These are phyloP conservation scores for Salix exigua DNA, from an alignment of 345 rosid genomes.

Conservation along the genomic window DNA sequence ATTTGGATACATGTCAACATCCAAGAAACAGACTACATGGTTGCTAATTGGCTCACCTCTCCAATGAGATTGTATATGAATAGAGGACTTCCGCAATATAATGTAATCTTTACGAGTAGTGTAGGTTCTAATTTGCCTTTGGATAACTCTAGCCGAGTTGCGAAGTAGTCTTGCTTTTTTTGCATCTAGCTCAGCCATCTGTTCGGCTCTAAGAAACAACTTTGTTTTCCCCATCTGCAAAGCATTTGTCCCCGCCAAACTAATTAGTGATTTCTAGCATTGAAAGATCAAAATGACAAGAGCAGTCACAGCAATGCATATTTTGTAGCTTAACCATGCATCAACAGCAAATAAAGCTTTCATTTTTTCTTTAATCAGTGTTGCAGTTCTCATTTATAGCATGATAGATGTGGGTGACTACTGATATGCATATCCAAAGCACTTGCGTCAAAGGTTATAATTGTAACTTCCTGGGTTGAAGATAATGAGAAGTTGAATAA, in stretches of 20 bases:
- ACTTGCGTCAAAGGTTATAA: background rate
- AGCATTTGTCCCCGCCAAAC: slow-evolving; percentile 7
- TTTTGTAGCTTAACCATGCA: background rate
- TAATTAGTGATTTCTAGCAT: background rate
- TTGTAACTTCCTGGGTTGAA: background rate
- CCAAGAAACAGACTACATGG: slow-evolving; percentile 1
- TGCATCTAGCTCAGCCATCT: slow-evolving; percentile 82
- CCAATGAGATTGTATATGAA: slow-evolving; percentile 69
- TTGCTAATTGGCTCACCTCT: slow-evolving; percentile 54
- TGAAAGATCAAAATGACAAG: background rate
- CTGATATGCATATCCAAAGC: background rate
- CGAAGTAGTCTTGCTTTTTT: slow-evolving; percentile 45
- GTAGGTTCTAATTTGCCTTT: slow-evolving; percentile 41
- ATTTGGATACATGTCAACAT: background rate
- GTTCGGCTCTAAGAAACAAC: slow-evolving; percentile 75
- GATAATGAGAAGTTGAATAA: background rate
- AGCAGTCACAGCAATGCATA: slow-evolving; percentile 2
- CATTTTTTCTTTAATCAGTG: too few species aligned
- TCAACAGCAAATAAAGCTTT: background rate
- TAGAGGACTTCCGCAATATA: slow-evolving; percentile 42
- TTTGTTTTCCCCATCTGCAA: slow-evolving; percentile 74
- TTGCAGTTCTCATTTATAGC: background rate
- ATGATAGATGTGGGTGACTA: background rate
- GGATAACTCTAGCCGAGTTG: slow-evolving; percentile 64
- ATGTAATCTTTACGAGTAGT: slow-evolving; percentile 46